Evolutionary conservation across 176 grass and related monocot species (phyloP).

Genomic region (Oropetium thomaeum): DNA sequence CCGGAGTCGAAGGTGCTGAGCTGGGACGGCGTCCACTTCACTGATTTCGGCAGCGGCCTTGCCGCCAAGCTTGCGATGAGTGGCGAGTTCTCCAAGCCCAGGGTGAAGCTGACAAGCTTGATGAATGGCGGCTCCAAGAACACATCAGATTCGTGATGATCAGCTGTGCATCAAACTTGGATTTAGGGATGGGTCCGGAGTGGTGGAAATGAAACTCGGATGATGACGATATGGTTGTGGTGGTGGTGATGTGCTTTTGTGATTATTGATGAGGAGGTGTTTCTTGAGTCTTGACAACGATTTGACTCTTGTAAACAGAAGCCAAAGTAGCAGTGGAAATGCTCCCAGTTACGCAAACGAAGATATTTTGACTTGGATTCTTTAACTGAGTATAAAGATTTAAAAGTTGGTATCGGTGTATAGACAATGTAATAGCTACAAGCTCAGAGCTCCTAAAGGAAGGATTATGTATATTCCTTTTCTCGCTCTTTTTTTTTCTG

Average conservation of each 20-base stretch:
- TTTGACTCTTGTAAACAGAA: constrained; percentile 35
- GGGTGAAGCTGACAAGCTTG: constrained; percentile 54
- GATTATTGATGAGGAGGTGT: background rate
- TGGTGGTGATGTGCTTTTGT: background rate
- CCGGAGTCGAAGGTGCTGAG: constrained; percentile 46
- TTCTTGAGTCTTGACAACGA: constrained; percentile 21
- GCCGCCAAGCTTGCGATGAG: constrained; percentile 33
- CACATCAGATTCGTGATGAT: constrained; percentile 35
- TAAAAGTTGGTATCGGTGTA: constrained; percentile 20
- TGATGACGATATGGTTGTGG: too few species aligned
- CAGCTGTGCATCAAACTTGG: background rate
- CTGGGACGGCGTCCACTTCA: constrained; percentile 59
- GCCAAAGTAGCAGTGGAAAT: background rate
- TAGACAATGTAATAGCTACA: constrained; percentile 16
- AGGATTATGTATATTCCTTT: background rate
- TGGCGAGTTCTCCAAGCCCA: constrained; percentile 54
- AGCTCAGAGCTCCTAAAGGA: constrained; percentile 8
- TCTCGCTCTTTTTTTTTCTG: background rate
- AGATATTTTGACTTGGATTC: background rate
- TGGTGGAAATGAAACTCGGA: constrained; percentile 10
- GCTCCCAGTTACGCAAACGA: background rate
- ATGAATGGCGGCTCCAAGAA: constrained; percentile 41
- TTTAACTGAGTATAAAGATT: constrained; percentile 1
- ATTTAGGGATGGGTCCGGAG: background rate
- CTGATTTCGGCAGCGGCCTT: constrained; percentile 45